Percentiles rank a stretch among this genome's conserved stretches.
These are phyloP conservation scores for Mucor racemosus DNA, from an alignment of 371 early-diverging fungal species.

Conservation along the genomic window DNA sequence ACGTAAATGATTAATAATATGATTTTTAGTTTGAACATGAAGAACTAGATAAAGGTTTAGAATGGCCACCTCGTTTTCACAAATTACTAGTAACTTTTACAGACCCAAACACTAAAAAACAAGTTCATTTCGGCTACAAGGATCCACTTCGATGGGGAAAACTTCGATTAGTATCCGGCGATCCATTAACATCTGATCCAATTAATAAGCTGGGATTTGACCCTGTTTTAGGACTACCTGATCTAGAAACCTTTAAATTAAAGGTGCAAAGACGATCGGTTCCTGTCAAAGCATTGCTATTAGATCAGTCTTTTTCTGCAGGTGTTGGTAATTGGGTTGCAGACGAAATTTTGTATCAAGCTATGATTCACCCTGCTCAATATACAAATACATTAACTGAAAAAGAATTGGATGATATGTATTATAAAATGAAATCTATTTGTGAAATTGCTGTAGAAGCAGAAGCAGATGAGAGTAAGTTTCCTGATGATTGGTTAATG, in stretches of 20 bases:
- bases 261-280: constrained; percentile 38
- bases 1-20: no score
- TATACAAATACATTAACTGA: constrained; percentile 49
- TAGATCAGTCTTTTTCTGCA: constrained; percentile 67
- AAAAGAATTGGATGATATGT: constrained; percentile 43
- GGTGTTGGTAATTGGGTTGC: constrained; percentile 79
- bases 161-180: constrained; percentile 50
- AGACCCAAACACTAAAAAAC: constrained; percentile 20
- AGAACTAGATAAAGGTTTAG: constrained; percentile 24
- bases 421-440: constrained; percentile 47
- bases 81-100: constrained; percentile 51
- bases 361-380: constrained; percentile 66
- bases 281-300: constrained; percentile 63
- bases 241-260: constrained; percentile 37
- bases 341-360: constrained; percentile 66
- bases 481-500: constrained; percentile 70
- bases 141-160: constrained; percentile 61
- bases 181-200: constrained; percentile 48
- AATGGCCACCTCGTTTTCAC: constrained; percentile 65
- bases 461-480: constrained; percentile 62
- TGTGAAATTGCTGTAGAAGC: constrained; percentile 50
- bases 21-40: constrained; percentile 38
- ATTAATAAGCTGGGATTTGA: constrained; percentile 66
- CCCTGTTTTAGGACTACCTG: constrained; percentile 54
- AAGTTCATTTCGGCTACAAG: constrained; percentile 52